Percentiles rank a stretch among this genome's conserved stretches.
phyloP scores from a whole-genome alignment of 2,329 filamentous ascomycete genomes.

The Cercospora berteroae region DNA sequence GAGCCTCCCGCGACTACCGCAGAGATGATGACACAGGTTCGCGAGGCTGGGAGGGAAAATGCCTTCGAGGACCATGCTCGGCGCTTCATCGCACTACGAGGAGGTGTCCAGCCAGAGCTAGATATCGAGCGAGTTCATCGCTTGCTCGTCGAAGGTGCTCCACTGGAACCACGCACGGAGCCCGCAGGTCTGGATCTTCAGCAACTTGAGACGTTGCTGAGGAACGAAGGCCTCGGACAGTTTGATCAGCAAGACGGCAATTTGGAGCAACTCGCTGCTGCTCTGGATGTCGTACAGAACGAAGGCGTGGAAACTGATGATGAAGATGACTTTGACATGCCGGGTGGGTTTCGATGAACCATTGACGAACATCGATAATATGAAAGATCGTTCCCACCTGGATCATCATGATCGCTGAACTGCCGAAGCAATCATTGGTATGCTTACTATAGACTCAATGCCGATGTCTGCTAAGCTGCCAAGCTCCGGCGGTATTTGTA shows the following conservation, averaged over 20 bases:
- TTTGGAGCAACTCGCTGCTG: neutral
- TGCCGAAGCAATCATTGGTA: no score
- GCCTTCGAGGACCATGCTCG: constrained; percentile 9
- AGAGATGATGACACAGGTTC: constrained; percentile 31
- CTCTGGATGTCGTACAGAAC: neutral
- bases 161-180: neutral
- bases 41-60: constrained; percentile 27
- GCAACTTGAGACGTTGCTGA: neutral
- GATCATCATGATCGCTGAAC: no score
- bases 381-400: no score
- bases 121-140: constrained; percentile 1
- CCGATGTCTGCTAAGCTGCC: no score
- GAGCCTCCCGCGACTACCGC: constrained; percentile 27
- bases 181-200: neutral
- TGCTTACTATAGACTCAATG: no score
- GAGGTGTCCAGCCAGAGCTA: constrained; percentile 5
- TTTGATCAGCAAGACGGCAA: neutral
- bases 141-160: neutral
- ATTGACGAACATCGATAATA: neutral
- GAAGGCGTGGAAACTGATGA: neutral
- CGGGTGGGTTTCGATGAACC: neutral
- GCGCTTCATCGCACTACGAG: constrained; percentile 10
- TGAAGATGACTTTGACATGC: neutral
- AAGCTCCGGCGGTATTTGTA: no score
- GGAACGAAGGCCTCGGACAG: neutral